phyloP scores from a whole-genome alignment of 2,329 filamentous ascomycete species.

The Aspergillus neoniger region DNA sequence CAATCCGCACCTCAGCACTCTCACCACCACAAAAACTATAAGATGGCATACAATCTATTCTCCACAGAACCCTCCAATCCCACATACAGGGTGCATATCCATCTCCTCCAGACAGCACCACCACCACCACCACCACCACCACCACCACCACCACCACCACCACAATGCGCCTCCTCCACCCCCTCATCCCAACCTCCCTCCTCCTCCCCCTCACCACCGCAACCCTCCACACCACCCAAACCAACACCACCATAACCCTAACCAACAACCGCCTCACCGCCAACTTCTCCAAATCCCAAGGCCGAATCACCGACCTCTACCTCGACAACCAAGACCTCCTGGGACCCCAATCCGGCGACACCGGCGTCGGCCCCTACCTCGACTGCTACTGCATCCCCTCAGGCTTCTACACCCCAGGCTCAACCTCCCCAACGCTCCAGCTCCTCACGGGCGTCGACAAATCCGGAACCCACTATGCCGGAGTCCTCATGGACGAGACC shows the following conservation, averaged over 20 bases:
- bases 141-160: too few relatives aligned
- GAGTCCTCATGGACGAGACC: conserved; percentile 61
- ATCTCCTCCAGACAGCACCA: too few relatives aligned
- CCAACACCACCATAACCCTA: conserved; percentile 33
- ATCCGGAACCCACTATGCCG: conserved; percentile 56
- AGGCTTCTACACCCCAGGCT: conserved; percentile 62
- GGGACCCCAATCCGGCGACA: conserved; percentile 46
- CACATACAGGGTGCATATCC: too few relatives aligned
- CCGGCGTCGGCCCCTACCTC: conserved; percentile 59
- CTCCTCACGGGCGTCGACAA: conserved; percentile 56
- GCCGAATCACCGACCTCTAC: conserved; percentile 45
- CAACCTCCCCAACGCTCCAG: conserved; percentile 51
- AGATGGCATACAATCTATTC: neutral
- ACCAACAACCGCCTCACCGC: conserved; percentile 50
- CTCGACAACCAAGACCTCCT: conserved; percentile 57
- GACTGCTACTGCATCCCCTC: conserved; percentile 65
- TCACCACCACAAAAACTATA: neutral
- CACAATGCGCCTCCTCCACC: conserved; percentile 13
- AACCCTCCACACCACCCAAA: conserved; percentile 23
- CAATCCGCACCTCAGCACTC: neutral
- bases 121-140: neutral
- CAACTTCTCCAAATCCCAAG: conserved; percentile 47
- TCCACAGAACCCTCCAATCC: neutral
- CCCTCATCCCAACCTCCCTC: conserved; percentile 6
- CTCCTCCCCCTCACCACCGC: conserved; percentile 17